Percentiles rank a stretch among this genome's conserved stretches.
Conservation (phyloP, 1,139 yeast species). For the Hanseniaspora sp. region DNA sequence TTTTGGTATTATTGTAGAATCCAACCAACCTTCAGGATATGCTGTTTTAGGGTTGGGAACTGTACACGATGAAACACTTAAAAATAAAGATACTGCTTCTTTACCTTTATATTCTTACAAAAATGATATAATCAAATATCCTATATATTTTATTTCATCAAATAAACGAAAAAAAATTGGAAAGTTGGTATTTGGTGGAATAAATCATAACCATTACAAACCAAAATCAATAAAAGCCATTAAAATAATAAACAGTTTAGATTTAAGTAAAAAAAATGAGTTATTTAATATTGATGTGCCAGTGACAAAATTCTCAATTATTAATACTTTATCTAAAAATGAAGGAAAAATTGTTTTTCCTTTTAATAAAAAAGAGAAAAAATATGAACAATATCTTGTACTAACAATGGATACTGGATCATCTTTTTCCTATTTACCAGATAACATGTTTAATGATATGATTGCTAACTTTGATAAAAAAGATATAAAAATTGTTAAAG, state of each 20-base stretch:
- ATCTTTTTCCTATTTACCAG: background rate
- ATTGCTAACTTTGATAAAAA: background rate
- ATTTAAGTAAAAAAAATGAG: too few species aligned
- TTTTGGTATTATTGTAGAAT: background rate
- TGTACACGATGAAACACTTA: background rate
- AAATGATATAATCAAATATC: background rate
- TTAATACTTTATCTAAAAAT: too few species aligned
- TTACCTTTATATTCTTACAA: background rate
- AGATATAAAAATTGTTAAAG: background rate
- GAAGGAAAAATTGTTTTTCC: too few species aligned
- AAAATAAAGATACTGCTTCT: background rate
- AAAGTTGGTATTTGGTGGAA: background rate
- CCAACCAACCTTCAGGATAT: background rate
- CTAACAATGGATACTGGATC: background rate
- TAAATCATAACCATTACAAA: background rate
- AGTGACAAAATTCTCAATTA: too few species aligned
- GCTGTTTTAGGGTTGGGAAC: background rate
- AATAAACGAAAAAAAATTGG: background rate
- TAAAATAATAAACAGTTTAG: too few species aligned
- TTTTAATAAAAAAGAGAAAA: too few species aligned
- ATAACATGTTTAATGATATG: too few species aligned
- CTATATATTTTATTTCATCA: background rate
- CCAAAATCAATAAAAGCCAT: background rate
- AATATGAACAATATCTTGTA: too few species aligned
- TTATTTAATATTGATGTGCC: too few species aligned